Base-by-base conservation (phyloP, 768 basidiomycete species). In the Rhodotorula paludigena region DNA sequence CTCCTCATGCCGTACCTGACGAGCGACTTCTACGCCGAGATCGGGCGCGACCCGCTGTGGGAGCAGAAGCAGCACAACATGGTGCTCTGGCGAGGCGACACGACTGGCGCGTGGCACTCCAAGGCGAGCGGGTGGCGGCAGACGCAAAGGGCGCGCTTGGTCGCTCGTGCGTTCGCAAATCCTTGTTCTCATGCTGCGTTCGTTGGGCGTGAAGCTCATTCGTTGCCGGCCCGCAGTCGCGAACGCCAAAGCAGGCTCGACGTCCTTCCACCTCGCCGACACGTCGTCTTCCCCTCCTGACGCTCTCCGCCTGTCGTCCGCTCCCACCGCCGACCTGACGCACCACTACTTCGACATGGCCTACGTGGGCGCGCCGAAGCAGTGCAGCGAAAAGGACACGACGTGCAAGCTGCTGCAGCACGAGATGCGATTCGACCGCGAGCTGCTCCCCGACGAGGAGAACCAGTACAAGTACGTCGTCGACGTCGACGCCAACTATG, bases 81-180 rank as follows among this genome's bases (percentile, higher is more conserved):
- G 60, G 56, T 81, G 25, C 75, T 81, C 39, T 82, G 81, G 81
- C 69, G 81, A 15, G 81, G 81, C 8, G 76, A 76, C 1, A 80
- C 78, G 7, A 80, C 79, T 3, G 81, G 81, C 11, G 53, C 44
- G n/a, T 57, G 64, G 44, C 67, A 54, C 48, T 66, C 60, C 32
- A 68, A 49, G 39, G 64, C 30, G 38, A 60, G 25, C 18, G 62
- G 72, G 44, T 76, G 77, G 75, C 63, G 68, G 57, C 58, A 52
- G 32, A 61, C 59, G 14, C 77, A 78, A 49, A 44, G 77, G 12
- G 67, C 72, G 20, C 32, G 77, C 36, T 52, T 77, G 51, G 67
- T 68, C 23, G 25, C 48, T 5, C 58, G 67, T 68, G 42, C 44
- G 67, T 57, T 45, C 18, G 23, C 38, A 30, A 32, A 5, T 3